Conservation (phyloP, 2,329 filamentous ascomycete genomes). For the Thelonectria rubi region DNA sequence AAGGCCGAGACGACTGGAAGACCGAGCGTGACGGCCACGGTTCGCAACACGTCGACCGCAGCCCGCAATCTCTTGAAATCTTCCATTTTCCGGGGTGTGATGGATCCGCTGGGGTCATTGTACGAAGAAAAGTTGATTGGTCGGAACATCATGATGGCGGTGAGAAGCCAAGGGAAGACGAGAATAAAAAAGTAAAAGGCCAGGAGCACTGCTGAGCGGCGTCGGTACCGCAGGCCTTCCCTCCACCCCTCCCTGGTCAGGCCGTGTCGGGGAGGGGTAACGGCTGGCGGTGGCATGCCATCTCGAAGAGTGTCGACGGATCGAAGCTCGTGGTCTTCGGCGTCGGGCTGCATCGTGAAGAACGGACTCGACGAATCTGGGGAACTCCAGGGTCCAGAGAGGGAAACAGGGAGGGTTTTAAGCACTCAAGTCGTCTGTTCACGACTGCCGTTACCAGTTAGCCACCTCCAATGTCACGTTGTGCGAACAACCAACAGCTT, state of each 20-base stretch:
- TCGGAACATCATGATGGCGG: conserved; percentile 26
- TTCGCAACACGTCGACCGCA: neutral
- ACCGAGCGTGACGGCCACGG: conserved; percentile 7
- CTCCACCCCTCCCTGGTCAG: conserved; percentile 9
- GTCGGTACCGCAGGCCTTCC: conserved; percentile 5
- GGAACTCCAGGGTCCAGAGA: neutral
- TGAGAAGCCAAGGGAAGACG: conserved; percentile 22
- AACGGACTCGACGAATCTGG: neutral
- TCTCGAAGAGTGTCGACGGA: conserved; percentile 6
- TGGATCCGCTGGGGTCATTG: conserved; percentile 16
- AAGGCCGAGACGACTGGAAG: conserved; percentile 28
- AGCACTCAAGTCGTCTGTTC: neutral
- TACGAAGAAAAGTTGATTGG: conserved; percentile 22
- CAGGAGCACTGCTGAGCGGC: neutral
- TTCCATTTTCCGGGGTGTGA: neutral
- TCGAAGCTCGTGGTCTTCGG: neutral
- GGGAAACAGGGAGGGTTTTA: neutral
- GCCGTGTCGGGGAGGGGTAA: neutral
- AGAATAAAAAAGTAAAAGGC: conserved; percentile 17
- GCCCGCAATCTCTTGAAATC: neutral
- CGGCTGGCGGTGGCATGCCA: neutral
- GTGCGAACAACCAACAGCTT: no score
- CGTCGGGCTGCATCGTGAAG: neutral
- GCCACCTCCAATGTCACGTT: no score
- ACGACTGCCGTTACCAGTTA: no score